A percentile compares a stretch with the other conserved stretches of the same genome.
Evolutionary conservation across 805 yeast genomes (phyloP).

Genomic region (Yamadazyma nakazawae): DNA sequence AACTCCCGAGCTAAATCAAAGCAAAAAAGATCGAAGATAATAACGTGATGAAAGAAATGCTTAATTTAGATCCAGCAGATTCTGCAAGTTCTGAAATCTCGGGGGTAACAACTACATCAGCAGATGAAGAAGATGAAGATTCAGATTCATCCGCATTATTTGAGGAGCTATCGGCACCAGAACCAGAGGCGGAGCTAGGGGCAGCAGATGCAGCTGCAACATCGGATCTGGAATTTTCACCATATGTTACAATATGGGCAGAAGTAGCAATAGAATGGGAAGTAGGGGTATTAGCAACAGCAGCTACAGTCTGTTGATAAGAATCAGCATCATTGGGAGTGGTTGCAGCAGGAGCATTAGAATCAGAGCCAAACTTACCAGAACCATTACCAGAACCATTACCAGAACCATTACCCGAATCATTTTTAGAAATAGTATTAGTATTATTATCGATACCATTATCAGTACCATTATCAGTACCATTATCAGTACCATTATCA

Average conservation of each 20-base stretch:
- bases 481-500: constrained; percentile 13
- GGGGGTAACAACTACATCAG: constrained; percentile 5
- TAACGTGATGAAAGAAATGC: constrained; percentile 8
- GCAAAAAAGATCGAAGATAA: not conserved
- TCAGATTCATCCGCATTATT: not conserved
- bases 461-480: constrained; percentile 10
- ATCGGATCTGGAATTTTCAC: not conserved
- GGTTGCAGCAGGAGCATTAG: not conserved
- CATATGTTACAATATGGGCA: too few species aligned
- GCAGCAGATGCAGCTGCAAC: constrained; percentile 3
- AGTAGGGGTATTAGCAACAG: constrained; percentile 3
- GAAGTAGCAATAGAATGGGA: constrained; percentile 2
- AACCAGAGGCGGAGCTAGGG: constrained; percentile 3
- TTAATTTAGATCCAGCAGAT: constrained; percentile 6
- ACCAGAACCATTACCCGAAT: not conserved
- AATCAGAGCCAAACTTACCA: not conserved
- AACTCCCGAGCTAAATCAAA: too few species aligned
- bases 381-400: not conserved
- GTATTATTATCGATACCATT: not conserved
- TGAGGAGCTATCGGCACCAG: not conserved
- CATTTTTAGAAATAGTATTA: not conserved
- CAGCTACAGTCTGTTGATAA: not conserved
- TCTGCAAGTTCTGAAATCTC: constrained; percentile 4
- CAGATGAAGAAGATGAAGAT: not conserved
- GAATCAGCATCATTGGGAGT: constrained; percentile 2